These are phyloP conservation scores for Ambrosia trifida DNA, from an alignment of 129 eudicot genomes.

Conservation along the genomic window DNA sequence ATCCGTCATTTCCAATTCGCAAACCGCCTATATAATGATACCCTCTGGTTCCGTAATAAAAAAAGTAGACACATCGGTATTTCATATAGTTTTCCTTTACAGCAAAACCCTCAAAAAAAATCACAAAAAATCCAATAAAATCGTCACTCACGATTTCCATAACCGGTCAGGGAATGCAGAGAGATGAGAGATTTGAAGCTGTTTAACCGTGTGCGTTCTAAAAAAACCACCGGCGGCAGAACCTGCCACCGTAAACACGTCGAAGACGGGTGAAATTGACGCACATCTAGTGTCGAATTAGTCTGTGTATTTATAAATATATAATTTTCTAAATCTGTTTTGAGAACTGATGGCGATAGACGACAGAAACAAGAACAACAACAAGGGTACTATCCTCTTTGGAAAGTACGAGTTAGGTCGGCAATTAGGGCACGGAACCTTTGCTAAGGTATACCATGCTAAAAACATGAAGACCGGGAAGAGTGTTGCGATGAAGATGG, in stretches of 20 bases:
- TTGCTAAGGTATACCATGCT: constrained; percentile 80
- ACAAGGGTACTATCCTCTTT: constrained; percentile 32
- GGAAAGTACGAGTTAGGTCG: constrained; percentile 87
- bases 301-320: background rate
- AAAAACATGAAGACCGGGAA: constrained; percentile 46
- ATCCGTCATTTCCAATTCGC: constrained; percentile 5
- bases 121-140: constrained; percentile 21
- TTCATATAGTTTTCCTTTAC: background rate
- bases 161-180: constrained; percentile 73
- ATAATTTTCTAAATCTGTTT: background rate
- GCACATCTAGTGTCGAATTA: constrained; percentile 1
- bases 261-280: constrained; percentile 68
- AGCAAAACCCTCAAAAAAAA: background rate
- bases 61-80: constrained; percentile 23
- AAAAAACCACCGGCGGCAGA: constrained; percentile 74
- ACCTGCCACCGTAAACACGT: constrained; percentile 93
- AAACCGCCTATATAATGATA: constrained; percentile 33
- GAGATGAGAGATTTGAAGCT: constrained; percentile 61
- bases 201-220: constrained; percentile 36
- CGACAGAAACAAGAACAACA: constrained; percentile 46
- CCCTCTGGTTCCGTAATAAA: background rate
- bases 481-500: constrained; percentile 82
- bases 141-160: background rate
- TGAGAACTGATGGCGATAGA: constrained; percentile 46
- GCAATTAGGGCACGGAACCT: constrained; percentile 78